Conservation (phyloP, 768 basidiomycete species). For the Exidia glandulosa region DNA sequence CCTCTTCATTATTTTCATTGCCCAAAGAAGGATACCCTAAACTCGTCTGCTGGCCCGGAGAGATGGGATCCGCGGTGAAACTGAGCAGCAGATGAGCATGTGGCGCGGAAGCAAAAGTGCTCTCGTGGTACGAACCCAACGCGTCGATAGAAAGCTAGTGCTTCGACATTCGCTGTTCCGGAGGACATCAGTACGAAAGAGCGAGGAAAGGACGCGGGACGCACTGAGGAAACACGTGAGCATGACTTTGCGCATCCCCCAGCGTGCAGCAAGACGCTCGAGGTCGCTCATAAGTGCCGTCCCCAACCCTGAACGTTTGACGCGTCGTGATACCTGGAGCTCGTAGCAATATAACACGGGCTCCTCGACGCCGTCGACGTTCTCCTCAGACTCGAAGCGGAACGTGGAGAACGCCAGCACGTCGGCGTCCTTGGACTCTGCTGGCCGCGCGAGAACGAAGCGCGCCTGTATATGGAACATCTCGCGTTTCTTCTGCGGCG, state of each 20-base stretch:
- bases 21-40: background rate
- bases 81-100: slow-evolving; percentile 21
- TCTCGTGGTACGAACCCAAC: slow-evolving; percentile 34
- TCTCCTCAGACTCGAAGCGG: slow-evolving; percentile 61
- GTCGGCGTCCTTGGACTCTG: slow-evolving; percentile 15
- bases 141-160: slow-evolving; percentile 40
- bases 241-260: slow-evolving; percentile 57
- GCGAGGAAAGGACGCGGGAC: slow-evolving; percentile 4
- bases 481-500: slow-evolving; percentile 42
- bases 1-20: slow-evolving; percentile 7
- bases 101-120: background rate
- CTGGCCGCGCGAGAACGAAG: slow-evolving; percentile 32
- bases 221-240: slow-evolving; percentile 71
- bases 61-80: slow-evolving; percentile 41
- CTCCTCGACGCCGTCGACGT: slow-evolving; percentile 20
- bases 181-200: background rate
- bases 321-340: slow-evolving; percentile 42
- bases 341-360: slow-evolving; percentile 74
- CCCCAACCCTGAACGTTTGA: slow-evolving; percentile 49
- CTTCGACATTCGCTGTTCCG: slow-evolving; percentile 32
- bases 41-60: slow-evolving; percentile 24
- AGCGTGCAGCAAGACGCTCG: slow-evolving; percentile 36
- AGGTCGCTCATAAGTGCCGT: slow-evolving; percentile 40
- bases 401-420: slow-evolving; percentile 42
- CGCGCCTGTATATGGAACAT: slow-evolving; percentile 50